Percentiles rank a stretch among this genome's conserved stretches.
These are phyloP conservation scores for Penstemon eatonii DNA, from an alignment of 257 asterid species.

Conservation along the genomic window DNA sequence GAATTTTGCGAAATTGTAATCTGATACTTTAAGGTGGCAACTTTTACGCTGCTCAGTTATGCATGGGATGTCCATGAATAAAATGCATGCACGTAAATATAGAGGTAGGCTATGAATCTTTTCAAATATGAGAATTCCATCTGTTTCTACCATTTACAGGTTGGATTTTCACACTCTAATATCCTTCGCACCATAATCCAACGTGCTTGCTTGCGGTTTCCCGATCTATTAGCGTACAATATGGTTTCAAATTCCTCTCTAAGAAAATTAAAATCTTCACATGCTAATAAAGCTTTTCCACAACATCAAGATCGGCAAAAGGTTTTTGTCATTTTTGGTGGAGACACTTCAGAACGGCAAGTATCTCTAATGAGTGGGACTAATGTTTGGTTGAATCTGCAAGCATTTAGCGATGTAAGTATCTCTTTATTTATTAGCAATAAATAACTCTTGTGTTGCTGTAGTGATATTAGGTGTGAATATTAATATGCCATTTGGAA, in stretches of 20 bases:
- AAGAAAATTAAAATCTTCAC: conserved; percentile 38
- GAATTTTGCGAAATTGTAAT: background rate
- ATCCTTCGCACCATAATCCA: conserved; percentile 72
- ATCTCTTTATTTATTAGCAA: conserved; percentile 6
- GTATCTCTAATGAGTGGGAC: conserved; percentile 98
- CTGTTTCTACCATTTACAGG: conserved; percentile 43
- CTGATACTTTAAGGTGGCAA: background rate
- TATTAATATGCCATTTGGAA: conserved; percentile 21
- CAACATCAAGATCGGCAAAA: conserved; percentile 38
- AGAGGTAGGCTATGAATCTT: background rate
- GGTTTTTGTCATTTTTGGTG: conserved; percentile 82
- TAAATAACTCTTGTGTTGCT: background rate
- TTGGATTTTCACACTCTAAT: conserved; percentile 90
- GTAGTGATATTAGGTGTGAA: conserved; percentile 9
- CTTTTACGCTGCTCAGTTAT: background rate
- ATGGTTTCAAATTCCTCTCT: conserved; percentile 47
- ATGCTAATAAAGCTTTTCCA: conserved; percentile 30
- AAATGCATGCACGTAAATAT: background rate
- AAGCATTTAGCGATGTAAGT: conserved; percentile 81
- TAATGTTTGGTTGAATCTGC: conserved; percentile 87
- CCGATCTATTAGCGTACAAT: conserved; percentile 45
- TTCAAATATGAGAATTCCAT: conserved; percentile 16
- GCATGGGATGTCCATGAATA: background rate
- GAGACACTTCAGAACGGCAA: conserved; percentile 85
- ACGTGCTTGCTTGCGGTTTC: conserved; percentile 85